Conservation (phyloP, 495 filamentous ascomycete genomes). For the Talaromyces borbonicus region DNA sequence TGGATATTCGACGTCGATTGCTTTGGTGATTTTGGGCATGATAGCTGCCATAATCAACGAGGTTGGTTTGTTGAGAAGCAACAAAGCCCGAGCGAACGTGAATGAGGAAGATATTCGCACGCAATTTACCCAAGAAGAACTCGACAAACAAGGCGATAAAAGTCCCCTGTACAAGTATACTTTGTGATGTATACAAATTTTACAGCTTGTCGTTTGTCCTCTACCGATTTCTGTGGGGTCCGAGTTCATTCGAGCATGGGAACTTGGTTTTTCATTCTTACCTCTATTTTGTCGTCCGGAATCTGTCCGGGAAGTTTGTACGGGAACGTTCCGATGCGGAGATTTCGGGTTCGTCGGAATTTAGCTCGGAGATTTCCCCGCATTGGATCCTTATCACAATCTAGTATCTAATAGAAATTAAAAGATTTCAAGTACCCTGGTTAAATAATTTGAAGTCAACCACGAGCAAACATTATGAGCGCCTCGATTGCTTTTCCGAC, state of each 20-base stretch:
- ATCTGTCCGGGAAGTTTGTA: not conserved
- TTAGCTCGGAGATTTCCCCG: not conserved
- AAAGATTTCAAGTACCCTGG: too few relatives aligned
- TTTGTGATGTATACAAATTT: constrained; percentile 7
- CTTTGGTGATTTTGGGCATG: constrained; percentile 17
- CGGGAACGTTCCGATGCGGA: not conserved
- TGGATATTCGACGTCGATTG: constrained; percentile 15
- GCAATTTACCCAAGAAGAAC: constrained; percentile 24
- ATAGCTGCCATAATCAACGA: constrained; percentile 17
- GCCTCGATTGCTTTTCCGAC: not conserved
- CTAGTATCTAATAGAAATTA: not conserved
- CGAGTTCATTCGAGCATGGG: too few relatives aligned
- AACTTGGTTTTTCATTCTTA: not conserved
- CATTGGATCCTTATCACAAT: not conserved
- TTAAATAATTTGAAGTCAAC: not conserved
- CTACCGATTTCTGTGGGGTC: too few relatives aligned
- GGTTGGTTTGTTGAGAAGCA: constrained; percentile 15
- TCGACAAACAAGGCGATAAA: constrained; percentile 34
- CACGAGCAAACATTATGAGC: not conserved
- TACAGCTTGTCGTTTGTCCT: constrained; percentile 2
- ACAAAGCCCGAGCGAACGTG: constrained; percentile 17
- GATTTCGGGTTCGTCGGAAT: not conserved
- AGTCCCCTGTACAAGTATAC: constrained; percentile 32
- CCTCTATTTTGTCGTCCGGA: not conserved
- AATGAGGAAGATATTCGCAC: constrained; percentile 21